Percentiles rank a stretch among this genome's conserved stretches.
phyloP scores from a whole-genome alignment of 2,329 filamentous ascomycete species.

The Aspergillus chevalieri region DNA sequence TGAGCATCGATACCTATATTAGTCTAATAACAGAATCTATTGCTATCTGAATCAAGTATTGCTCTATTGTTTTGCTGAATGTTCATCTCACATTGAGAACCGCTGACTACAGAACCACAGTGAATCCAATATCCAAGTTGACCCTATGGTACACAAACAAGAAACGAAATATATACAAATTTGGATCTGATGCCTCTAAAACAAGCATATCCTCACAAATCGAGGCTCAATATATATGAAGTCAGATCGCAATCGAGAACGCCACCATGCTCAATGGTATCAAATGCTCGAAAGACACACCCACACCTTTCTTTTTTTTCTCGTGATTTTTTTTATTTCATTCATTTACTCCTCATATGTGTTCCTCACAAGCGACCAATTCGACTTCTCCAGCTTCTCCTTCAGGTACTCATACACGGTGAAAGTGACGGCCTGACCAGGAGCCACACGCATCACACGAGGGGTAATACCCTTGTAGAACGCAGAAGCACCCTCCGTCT shows the following conservation, averaged over 20 bases:
- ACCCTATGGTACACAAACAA: constrained; percentile 3
- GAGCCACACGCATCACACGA: constrained; percentile 92
- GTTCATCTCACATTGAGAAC: not conserved
- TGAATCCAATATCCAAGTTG: not conserved
- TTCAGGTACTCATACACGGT: constrained; percentile 72
- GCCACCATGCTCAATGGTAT: constrained; percentile 23
- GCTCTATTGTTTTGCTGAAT: too few relatives aligned
- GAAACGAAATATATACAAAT: constrained; percentile 16
- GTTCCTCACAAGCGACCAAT: constrained; percentile 52
- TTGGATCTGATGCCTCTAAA: constrained; percentile 6
- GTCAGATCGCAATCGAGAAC: constrained; percentile 18
- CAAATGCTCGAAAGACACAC: constrained; percentile 16
- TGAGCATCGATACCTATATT: too few relatives aligned
- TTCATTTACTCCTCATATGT: constrained; percentile 58
- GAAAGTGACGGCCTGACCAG: constrained; percentile 78
- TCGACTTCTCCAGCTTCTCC: constrained; percentile 63
- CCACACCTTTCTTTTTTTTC: not conserved
- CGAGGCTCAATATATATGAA: constrained; percentile 7
- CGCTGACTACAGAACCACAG: not conserved
- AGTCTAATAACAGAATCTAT: not conserved
- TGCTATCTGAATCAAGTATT: too few relatives aligned
- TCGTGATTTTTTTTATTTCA: not conserved
- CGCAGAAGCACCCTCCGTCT: constrained; percentile 86
- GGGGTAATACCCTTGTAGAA: constrained; percentile 99
- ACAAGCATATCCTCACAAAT: constrained; percentile 7